Percentiles rank a stretch among this genome's conserved stretches.
These are phyloP conservation scores for Drechslerella dactyloides DNA, from an alignment of 2,329 filamentous ascomycete species.

Conservation along the genomic window DNA sequence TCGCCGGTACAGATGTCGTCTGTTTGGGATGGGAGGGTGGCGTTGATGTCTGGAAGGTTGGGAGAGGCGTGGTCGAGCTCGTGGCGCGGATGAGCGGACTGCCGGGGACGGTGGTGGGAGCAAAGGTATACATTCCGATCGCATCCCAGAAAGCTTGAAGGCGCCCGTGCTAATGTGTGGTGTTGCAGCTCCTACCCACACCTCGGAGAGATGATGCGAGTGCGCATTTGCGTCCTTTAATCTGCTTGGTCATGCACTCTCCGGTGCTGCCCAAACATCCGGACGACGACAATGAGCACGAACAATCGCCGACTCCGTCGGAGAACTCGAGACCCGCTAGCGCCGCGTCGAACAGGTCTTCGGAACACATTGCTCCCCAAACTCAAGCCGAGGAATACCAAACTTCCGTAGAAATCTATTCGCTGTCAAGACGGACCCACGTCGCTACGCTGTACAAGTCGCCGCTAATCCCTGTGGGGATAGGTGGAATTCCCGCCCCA, in stretches of 20 bases:
- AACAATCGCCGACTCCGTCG: conserved; percentile 53
- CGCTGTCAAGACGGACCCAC: conserved; percentile 52
- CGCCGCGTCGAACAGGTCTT: conserved; percentile 53
- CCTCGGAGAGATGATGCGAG: conserved; percentile 54
- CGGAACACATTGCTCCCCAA: conserved; percentile 45
- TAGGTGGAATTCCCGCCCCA: conserved; percentile 51
- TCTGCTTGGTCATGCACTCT: conserved; percentile 55
- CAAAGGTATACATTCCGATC: conserved; percentile 52
- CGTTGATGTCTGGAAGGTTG: conserved; percentile 55
- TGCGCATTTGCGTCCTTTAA: conserved; percentile 53
- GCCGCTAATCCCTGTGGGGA: conserved; percentile 52
- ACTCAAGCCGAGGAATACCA: conserved; percentile 54
- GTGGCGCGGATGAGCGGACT: conserved; percentile 59
- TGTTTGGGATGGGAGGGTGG: conserved; percentile 55
- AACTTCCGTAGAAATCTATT: conserved; percentile 55
- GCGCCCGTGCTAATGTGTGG: conserved; percentile 28
- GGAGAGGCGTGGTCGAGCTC: conserved; percentile 56
- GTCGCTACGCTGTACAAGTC: conserved; percentile 55
- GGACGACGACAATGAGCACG: conserved; percentile 51
- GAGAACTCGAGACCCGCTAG: conserved; percentile 54
- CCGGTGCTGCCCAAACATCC: conserved; percentile 47
- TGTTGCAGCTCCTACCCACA: conserved; percentile 54
- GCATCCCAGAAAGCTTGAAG: conserved; percentile 8
- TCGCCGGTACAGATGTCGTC: conserved; percentile 52
- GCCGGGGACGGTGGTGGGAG: conserved; percentile 57